Evolutionary conservation across 2,329 filamentous ascomycete species (phyloP).

Genomic region (Xylariaceae sp.): DNA sequence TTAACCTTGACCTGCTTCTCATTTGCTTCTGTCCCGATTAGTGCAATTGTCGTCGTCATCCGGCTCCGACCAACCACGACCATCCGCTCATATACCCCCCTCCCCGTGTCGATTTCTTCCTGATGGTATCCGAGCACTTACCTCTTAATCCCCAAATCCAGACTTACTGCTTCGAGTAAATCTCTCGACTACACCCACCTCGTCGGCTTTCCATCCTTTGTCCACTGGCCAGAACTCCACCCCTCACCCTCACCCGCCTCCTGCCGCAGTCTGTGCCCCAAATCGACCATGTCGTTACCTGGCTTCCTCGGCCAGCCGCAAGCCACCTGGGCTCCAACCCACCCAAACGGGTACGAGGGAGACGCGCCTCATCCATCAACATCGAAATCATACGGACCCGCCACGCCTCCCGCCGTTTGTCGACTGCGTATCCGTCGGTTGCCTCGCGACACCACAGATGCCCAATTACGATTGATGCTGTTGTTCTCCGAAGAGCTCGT

Average conservation of each 20-base stretch:
- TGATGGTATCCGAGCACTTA: conserved; percentile 24
- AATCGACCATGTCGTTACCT: conserved; percentile 42
- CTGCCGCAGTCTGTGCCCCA: conserved; percentile 13
- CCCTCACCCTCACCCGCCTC: conserved; percentile 9
- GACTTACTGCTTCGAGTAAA: conserved; percentile 22
- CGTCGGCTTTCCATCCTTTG: conserved; percentile 25
- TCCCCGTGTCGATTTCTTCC: conserved; percentile 16
- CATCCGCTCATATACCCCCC: conserved; percentile 14
- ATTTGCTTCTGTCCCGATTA: conserved; percentile 24
- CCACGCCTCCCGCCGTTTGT: conserved; percentile 34
- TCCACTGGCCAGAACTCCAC: conserved; percentile 25
- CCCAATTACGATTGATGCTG: conserved; percentile 52
- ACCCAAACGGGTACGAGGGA: conserved; percentile 37
- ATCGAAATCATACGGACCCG: conserved; percentile 32
- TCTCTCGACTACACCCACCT: conserved; percentile 22
- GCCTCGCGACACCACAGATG: conserved; percentile 49
- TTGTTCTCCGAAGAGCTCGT: conserved; percentile 53
- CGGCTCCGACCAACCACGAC: conserved; percentile 12
- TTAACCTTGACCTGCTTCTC: conserved; percentile 5
- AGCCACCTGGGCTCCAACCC: conserved; percentile 34
- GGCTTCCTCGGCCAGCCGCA: conserved; percentile 40
- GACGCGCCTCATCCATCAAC: conserved; percentile 37
- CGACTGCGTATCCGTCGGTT: conserved; percentile 50
- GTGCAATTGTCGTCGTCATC: conserved; percentile 28
- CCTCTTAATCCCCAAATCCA: conserved; percentile 28